These are phyloP conservation scores for Kwoniella botswanensis DNA, from an alignment of 768 basidiomycete species.

Conservation along the genomic window DNA sequence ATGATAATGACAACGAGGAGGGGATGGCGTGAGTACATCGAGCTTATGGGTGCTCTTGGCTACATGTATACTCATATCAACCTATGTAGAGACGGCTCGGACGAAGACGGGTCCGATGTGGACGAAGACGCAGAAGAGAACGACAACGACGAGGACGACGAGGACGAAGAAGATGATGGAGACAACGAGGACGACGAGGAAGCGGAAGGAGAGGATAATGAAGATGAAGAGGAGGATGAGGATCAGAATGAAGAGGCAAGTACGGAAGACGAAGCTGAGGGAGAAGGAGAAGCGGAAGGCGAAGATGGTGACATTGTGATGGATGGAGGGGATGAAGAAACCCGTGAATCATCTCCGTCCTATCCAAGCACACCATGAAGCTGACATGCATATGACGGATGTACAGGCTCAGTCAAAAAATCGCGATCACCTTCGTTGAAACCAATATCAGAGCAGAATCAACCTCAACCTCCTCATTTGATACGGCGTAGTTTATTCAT, in stretches of 20 bases:
- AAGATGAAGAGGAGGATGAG: conserved; percentile 2
- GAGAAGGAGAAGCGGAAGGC: conserved; percentile 45
- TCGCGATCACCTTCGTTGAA: conserved; percentile 11
- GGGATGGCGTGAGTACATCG: conserved; percentile 31
- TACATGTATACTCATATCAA: neutral
- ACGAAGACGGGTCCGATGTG: conserved; percentile 24
- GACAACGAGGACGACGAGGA: conserved; percentile 51
- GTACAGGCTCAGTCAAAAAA: conserved; percentile 4
- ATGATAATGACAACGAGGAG: conserved; percentile 62
- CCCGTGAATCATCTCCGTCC: conserved; percentile 15
- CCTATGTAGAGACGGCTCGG: conserved; percentile 15
- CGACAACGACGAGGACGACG: conserved; percentile 35
- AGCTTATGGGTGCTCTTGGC: neutral
- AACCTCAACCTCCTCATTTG: conserved; percentile 49
- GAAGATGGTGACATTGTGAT: conserved; percentile 34
- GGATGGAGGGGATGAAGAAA: conserved; percentile 40
- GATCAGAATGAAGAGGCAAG: conserved; percentile 25
- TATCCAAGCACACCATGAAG: neutral
- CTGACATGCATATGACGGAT: neutral
- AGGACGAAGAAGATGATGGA: conserved; percentile 30
- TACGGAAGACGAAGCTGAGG: conserved; percentile 60
- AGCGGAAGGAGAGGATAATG: conserved; percentile 37
- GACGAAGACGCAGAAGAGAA: conserved; percentile 2
- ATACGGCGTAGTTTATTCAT: conserved; percentile 53
- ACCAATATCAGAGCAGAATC: neutral